These are phyloP conservation scores for Viridothelium virens DNA, from an alignment of 495 filamentous ascomycete genomes.

Conservation along the genomic window DNA sequence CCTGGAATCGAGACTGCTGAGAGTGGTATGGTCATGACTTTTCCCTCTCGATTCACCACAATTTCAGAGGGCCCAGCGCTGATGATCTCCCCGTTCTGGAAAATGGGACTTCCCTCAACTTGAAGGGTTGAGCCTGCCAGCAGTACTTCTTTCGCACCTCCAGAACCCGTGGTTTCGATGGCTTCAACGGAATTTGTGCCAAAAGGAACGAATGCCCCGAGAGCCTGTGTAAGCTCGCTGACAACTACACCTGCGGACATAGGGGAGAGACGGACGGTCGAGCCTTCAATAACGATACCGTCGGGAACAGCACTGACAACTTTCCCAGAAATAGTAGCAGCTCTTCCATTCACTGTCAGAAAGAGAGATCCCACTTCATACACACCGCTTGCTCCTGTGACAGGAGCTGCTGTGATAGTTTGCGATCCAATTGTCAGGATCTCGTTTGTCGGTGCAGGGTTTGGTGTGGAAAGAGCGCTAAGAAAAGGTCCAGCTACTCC, in stretches of 20 bases:
- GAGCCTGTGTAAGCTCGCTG: too few relatives aligned
- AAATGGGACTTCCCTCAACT: neutral
- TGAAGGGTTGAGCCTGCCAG: neutral
- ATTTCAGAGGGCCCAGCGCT: slow-evolving; percentile 8
- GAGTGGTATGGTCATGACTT: neutral
- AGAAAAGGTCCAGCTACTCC: neutral
- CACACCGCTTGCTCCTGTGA: neutral
- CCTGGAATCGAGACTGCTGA: neutral
- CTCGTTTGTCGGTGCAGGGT: neutral
- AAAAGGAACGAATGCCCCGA: neutral
- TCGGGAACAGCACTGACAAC: neutral
- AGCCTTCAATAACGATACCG: neutral
- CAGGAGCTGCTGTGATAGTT: neutral
- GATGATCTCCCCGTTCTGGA: slow-evolving; percentile 7
- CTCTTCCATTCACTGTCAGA: neutral
- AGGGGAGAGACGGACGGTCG: neutral
- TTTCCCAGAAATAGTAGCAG: neutral
- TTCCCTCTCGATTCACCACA: slow-evolving; percentile 4
- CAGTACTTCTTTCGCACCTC: neutral
- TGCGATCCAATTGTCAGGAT: neutral
- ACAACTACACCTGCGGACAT: neutral
- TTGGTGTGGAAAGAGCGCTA: neutral
- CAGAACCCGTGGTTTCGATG: neutral
- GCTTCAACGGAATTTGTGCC: neutral
- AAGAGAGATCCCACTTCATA: neutral